Conservation (phyloP, 2,329 filamentous ascomycete genomes). For the Pseudomassariella vexata region DNA sequence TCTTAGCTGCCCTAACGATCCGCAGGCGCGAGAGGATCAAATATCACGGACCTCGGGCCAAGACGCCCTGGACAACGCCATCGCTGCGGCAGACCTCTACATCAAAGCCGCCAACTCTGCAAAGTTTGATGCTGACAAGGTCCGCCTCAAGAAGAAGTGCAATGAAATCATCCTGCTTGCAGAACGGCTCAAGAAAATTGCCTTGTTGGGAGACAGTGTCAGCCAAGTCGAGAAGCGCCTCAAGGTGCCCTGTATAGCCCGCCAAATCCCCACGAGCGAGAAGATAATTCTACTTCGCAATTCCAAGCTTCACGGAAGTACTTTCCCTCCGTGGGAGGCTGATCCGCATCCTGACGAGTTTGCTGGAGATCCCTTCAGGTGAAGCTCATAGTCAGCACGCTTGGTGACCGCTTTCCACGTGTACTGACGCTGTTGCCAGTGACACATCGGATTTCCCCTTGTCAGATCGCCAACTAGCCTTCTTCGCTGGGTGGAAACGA, state of each 20-base stretch:
- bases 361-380: slow-evolving; percentile 58
- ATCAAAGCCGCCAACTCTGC: slow-evolving; percentile 68
- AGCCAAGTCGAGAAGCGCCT: slow-evolving; percentile 17
- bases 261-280: slow-evolving; percentile 63
- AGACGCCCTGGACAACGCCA: slow-evolving; percentile 68
- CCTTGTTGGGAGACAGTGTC: slow-evolving; percentile 13
- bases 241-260: slow-evolving; percentile 38
- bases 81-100: slow-evolving; percentile 73
- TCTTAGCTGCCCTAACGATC: slow-evolving; percentile 7
- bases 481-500: slow-evolving; percentile 81
- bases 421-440: slow-evolving; percentile 35
- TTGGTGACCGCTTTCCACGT: slow-evolving; percentile 7
- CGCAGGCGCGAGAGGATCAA: slow-evolving; percentile 47
- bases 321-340: slow-evolving; percentile 80
- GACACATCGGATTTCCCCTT: slow-evolving; percentile 66
- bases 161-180: slow-evolving; percentile 64
- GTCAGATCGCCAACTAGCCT: slow-evolving; percentile 65
- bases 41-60: slow-evolving; percentile 45
- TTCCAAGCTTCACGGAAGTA: slow-evolving; percentile 74
- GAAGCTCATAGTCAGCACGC: too few relatives aligned
- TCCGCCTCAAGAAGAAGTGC: slow-evolving; percentile 62
- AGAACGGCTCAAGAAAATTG: slow-evolving; percentile 63
- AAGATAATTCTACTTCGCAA: slow-evolving; percentile 70
- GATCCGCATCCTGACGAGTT: slow-evolving; percentile 60
- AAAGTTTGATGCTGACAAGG: slow-evolving; percentile 55